Evolutionary conservation across 139 green algal genomes (phyloP).

Genomic region (Desmodesmus armatus): DNA sequence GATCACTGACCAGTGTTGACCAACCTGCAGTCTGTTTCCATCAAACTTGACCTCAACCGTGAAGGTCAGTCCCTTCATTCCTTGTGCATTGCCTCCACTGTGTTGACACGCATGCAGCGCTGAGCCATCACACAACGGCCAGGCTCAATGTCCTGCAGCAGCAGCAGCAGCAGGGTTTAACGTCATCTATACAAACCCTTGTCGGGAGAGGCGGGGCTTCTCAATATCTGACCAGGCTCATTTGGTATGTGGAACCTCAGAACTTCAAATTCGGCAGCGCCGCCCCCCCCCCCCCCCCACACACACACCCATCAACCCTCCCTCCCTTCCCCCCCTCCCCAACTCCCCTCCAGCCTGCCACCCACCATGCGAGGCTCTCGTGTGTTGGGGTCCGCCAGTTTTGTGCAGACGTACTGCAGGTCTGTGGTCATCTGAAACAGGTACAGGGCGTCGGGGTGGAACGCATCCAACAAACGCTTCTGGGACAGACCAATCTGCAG

Average conservation of each 20-base stretch:
- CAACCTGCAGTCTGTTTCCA: slow-evolving; percentile 64
- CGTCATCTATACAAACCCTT: not conserved
- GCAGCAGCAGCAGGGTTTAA: not conserved
- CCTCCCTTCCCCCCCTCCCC: too few species aligned
- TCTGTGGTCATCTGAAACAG: slow-evolving; percentile 65
- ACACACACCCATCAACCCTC: not conserved
- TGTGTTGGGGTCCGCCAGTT: slow-evolving; percentile 49
- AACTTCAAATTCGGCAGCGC: not conserved
- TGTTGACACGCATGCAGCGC: slow-evolving; percentile 11
- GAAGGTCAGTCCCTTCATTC: slow-evolving; percentile 59
- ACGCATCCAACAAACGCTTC: slow-evolving; percentile 67
- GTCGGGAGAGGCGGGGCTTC: not conserved
- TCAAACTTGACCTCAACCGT: slow-evolving; percentile 89
- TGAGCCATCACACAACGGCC: slow-evolving; percentile 32
- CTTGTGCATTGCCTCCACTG: slow-evolving; percentile 2
- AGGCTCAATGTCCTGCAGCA: slow-evolving; percentile 34
- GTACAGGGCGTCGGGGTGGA: slow-evolving; percentile 79
- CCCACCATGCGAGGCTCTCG: slow-evolving; percentile 2
- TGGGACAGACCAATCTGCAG: slow-evolving; percentile 71
- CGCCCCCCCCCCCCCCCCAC: too few species aligned
- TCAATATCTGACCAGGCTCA: not conserved
- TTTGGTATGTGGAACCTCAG: not conserved
- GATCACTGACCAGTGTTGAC: not conserved
- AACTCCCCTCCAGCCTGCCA: not conserved
- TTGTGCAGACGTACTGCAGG: slow-evolving; percentile 47